Base-by-base conservation (phyloP, 139 green algal species). In the Micromonas pusilla region DNA sequence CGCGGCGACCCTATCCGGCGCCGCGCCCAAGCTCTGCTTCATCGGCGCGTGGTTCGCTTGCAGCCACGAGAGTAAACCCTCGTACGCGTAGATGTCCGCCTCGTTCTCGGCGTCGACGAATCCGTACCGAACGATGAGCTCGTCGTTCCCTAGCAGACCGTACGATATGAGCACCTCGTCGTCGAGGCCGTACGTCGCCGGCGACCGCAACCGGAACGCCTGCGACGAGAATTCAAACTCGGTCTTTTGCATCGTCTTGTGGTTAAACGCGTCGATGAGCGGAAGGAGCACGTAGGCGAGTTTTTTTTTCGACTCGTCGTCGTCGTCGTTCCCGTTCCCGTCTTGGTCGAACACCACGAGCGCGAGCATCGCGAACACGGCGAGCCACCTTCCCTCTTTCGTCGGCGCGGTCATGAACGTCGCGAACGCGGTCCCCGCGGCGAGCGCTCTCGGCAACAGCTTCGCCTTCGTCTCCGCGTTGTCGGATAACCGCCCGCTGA, bases 211-310 rank as follows among this genome's bases (percentile, higher is more conserved):
- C 37, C n/a, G n/a, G 30, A 75, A 75, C 20, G 37, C 68, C 0
- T 26, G 20, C 25, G 25, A 34, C 5, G 36, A 33, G 53, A 75
- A 75, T 23, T 75, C 68, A 26, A 75, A 75, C 9, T 75, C 68
- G 34, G 68, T 75, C 38, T 75, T 75, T 0, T 38, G 30, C 68
- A 75, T 75, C 37, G 68, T 75, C 37, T 36, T 60, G 37, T 75
- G 68, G 30, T 75, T 75, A 20, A 75, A 62, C 0, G 37, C 37
- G 68, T 75, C 68, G 37, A 75, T 75, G 4, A 75, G 30, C 5
- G 68, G 68, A 34, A 75, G 60, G 23, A 75, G 30, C 23, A 75
- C 68, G 6, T 75, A 75, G 34, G 68, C 68, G 34, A 32, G 28
- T 20, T 62, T 32, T 13, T 20, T 72, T 26, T 72, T 30, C 9